Percentiles rank a stretch among this genome's conserved stretches.
phyloP scores from a whole-genome alignment of 73 alveolate genomes.

The Paraurostyla sp. region DNA sequence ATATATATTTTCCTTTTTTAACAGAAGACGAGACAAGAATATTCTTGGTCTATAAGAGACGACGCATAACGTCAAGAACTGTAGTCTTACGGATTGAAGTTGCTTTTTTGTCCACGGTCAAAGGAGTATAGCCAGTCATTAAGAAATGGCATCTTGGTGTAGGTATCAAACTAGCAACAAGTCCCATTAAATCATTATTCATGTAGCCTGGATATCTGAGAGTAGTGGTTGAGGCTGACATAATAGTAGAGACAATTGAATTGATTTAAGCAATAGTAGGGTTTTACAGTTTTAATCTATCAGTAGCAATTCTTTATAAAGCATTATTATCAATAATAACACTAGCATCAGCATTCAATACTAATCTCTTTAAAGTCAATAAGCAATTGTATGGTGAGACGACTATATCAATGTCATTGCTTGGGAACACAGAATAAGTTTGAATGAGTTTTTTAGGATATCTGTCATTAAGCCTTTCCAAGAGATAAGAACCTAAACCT shows the following conservation, averaged over 20 bases:
- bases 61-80: conserved; percentile 97
- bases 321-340: conserved; percentile 99
- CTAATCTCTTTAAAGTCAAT: conserved; percentile 84
- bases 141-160: conserved; percentile 99
- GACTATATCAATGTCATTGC: conserved; percentile 96
- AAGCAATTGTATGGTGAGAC: conserved; percentile 97
- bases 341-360: conserved; percentile 97
- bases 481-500: conserved; percentile 98
- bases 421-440: conserved; percentile 97
- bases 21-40: conserved; percentile 97
- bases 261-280: conserved; percentile 97
- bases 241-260: conserved; percentile 96
- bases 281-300: conserved; percentile 92
- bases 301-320: conserved; percentile 96
- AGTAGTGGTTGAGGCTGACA: conserved; percentile 99
- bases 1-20: conserved; percentile 94
- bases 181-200: conserved; percentile 99
- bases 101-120: conserved; percentile 93
- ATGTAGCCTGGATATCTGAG: conserved; percentile 99
- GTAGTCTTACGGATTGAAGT: conserved; percentile 98
- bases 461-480: conserved; percentile 97
- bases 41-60: conserved; percentile 98
- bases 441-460: conserved; percentile 94
- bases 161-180: conserved; percentile 98
- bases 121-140: conserved; percentile 99